Evolutionary conservation across 805 yeast genomes (phyloP), one percentile per base, ranked within the genome.

Genomic region (Candida jianshihensis): DNA sequence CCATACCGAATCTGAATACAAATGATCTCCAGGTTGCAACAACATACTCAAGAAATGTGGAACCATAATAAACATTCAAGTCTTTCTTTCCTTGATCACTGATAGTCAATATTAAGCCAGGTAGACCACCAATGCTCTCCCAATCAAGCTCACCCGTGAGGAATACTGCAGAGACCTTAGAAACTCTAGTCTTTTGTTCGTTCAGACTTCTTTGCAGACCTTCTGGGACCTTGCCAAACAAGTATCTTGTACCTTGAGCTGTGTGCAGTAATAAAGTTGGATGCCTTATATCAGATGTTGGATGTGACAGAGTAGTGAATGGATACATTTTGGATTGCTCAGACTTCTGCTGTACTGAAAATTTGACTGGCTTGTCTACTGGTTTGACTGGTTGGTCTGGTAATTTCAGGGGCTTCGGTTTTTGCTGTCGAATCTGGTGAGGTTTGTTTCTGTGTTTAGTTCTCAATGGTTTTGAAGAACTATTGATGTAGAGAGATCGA

Each of bases 121-220:
- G 97, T 6, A 90, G 58, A 0, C 98, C 98, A n/a, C 95, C 86
- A 3, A 87, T 61, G n/a, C 80, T 69, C 6, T 70, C 56, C 96
- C 96, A 90, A 36, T 71, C 59, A 10, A 84, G 42, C n/a, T 63
- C 64, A 3, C 98, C 98, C 0, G 96, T 78, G 5, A 92, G 51
- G 49, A 85, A 89, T 4, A 90, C 63, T 26, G 77, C 73, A 33
- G 72, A 68, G 22, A 86, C 57, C 42, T 73, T 79, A 2, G 79
- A 68, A 12, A 83, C 58, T 31, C 70, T 67, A 19, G 79, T 54
- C 31, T 75, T 73, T 43, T 73, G 67, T 44, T 81, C 87, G 40
- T 74, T 73, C 35, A 86, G 59, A 4, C 73, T 61, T 49, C 98
- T 64, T 56, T 90, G 98, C 1, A 86, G 61, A 4, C 97, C 97